Percentiles rank a stretch among this genome's conserved stretches.
phyloP scores from a whole-genome alignment of 495 filamentous ascomycete genomes.

The Aspergillus ellipticus region DNA sequence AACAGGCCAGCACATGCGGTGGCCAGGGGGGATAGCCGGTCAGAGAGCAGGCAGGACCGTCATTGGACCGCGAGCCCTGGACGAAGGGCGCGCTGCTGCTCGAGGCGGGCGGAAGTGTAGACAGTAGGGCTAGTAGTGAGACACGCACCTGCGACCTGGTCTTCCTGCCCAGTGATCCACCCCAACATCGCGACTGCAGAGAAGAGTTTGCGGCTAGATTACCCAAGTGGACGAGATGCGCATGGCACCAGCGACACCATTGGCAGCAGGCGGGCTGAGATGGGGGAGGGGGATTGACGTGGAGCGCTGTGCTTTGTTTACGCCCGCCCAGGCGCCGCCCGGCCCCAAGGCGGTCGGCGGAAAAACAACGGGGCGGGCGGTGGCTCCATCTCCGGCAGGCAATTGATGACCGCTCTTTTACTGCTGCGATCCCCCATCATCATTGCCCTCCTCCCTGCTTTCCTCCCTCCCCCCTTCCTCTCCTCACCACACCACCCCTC shows the following conservation, averaged over 20 bases:
- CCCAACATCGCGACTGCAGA: slow-evolving; percentile 27
- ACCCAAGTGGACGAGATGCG: slow-evolving; percentile 7
- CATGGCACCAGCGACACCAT: slow-evolving; percentile 18
- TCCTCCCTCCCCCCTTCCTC: slow-evolving; percentile 2
- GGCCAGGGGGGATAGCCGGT: not conserved
- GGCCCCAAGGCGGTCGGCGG: slow-evolving; percentile 20
- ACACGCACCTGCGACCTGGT: slow-evolving; percentile 27
- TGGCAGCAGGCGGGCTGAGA: slow-evolving; percentile 6
- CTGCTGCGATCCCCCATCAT: not conserved
- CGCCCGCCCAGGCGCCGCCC: slow-evolving; percentile 9
- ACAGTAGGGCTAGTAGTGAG: slow-evolving; percentile 10
- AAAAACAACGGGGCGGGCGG: slow-evolving; percentile 14
- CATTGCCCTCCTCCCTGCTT: slow-evolving; percentile 12
- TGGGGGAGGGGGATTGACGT: slow-evolving; percentile 23
- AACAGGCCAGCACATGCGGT: slow-evolving; percentile 19
- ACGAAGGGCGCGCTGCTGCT: slow-evolving; percentile 7
- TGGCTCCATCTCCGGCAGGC: not conserved
- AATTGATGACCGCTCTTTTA: slow-evolving; percentile 15
- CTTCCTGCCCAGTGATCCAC: slow-evolving; percentile 28
- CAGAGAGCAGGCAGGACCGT: slow-evolving; percentile 6
- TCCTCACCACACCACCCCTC: slow-evolving; percentile 4
- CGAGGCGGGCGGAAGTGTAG: slow-evolving; percentile 3
- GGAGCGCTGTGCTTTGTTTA: slow-evolving; percentile 34
- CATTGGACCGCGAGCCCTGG: slow-evolving; percentile 6
- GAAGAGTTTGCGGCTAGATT: slow-evolving; percentile 11